These are phyloP conservation scores for Saturnispora saitoi DNA, from an alignment of 805 yeast species.

Conservation along the genomic window DNA sequence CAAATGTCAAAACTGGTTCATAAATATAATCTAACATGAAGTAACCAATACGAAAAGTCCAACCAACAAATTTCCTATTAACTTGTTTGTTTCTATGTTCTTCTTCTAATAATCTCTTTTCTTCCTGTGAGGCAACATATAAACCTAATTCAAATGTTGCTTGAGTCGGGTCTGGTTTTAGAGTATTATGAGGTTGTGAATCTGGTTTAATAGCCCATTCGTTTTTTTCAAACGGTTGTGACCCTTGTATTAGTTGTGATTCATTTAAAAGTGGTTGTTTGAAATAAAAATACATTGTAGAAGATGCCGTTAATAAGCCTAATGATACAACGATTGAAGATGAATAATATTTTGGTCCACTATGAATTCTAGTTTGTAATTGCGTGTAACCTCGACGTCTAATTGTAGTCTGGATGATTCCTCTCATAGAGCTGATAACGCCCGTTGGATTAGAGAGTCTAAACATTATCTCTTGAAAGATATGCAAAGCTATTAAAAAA, in stretches of 20 bases:
- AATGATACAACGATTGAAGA: neutral
- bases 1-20: constrained; percentile 62
- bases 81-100: constrained; percentile 27
- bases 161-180: constrained; percentile 38
- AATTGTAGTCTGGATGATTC: neutral
- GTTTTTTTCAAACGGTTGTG: constrained; percentile 11
- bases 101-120: constrained; percentile 34
- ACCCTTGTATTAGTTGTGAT: constrained; percentile 7
- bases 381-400: neutral
- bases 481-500: neutral
- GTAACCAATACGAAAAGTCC: constrained; percentile 35
- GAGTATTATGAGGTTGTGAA: constrained; percentile 24
- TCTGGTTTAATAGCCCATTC: constrained; percentile 10
- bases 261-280: neutral
- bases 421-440: neutral
- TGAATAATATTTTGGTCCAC: neutral
- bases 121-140: constrained; percentile 50
- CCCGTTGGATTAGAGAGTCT: neutral
- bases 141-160: constrained; percentile 68
- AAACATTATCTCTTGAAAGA: neutral
- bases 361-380: neutral
- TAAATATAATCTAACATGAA: constrained; percentile 43
- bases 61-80: constrained; percentile 19
- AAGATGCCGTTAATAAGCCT: neutral
- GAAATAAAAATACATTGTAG: constrained; percentile 1